Evolutionary conservation across 2,329 filamentous ascomycete species (phyloP).

Genomic region (Cercospora berteroae): DNA sequence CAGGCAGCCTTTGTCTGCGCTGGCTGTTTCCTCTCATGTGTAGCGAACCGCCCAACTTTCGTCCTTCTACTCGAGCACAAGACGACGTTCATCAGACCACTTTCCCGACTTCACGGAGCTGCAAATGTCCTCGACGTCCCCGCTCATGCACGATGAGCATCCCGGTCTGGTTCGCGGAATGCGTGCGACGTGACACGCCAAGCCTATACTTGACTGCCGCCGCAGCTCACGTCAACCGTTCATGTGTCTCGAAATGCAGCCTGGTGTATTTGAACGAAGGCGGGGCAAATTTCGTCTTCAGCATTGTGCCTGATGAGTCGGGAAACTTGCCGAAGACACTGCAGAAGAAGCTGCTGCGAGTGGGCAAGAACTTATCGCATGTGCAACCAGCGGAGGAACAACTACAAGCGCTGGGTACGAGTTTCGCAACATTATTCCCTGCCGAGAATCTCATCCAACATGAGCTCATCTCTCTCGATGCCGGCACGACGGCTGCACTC

Average conservation of each 20-base stretch:
- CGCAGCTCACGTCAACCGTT: neutral
- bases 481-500: conserved; percentile 22
- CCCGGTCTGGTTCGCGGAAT: conserved; percentile 23
- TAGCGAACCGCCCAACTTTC: conserved; percentile 5
- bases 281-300: conserved; percentile 40
- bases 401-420: conserved; percentile 26
- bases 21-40: neutral
- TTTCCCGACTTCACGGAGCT: neutral
- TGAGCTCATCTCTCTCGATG: conserved; percentile 30
- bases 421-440: conserved; percentile 35
- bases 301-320: conserved; percentile 21
- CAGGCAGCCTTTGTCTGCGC: neutral
- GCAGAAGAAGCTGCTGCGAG: conserved; percentile 32
- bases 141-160: conserved; percentile 19
- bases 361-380: conserved; percentile 37
- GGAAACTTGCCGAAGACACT: conserved; percentile 22
- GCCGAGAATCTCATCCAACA: conserved; percentile 34
- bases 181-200: conserved; percentile 12
- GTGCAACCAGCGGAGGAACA: conserved; percentile 32
- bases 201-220: conserved; percentile 20
- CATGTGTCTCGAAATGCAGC: conserved; percentile 10
- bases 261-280: conserved; percentile 40
- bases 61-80: neutral
- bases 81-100: neutral
- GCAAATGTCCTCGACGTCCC: neutral